Evolutionary conservation across 1,284 basidiomycete genomes (phyloP).

Genomic region (Hypsizygus ulmarius): DNA sequence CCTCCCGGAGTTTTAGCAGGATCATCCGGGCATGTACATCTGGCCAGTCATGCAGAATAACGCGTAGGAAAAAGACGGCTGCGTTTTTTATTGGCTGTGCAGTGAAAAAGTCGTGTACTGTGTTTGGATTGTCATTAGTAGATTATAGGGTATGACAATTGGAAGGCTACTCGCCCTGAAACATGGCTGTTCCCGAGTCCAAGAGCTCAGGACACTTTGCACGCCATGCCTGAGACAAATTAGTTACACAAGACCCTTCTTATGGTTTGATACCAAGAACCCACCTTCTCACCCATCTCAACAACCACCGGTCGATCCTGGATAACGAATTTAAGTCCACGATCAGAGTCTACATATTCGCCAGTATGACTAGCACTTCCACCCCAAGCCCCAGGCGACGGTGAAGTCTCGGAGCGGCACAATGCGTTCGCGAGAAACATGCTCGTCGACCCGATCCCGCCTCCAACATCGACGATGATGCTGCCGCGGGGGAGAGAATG

Average conservation of each 20-base stretch:
- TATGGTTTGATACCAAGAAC: constrained; percentile 12
- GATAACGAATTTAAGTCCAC: constrained; percentile 57
- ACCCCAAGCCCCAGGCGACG: constrained; percentile 14
- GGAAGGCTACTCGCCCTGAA: constrained; percentile 45
- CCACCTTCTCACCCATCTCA: constrained; percentile 53
- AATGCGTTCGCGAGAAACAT: constrained; percentile 64
- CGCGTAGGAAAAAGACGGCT: constrained; percentile 65
- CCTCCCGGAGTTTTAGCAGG: constrained; percentile 48
- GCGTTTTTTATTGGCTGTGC: constrained; percentile 55
- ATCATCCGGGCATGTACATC: constrained; percentile 55
- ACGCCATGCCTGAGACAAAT: constrained; percentile 50
- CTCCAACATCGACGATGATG: constrained; percentile 70
- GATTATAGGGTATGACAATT: background rate
- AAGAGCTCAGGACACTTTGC: constrained; percentile 60
- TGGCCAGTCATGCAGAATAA: constrained; percentile 75
- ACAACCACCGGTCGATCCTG: constrained; percentile 67
- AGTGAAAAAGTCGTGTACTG: constrained; percentile 71
- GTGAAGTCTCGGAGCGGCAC: constrained; percentile 15
- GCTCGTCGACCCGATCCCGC: constrained; percentile 71
- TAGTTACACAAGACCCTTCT: constrained; percentile 1
- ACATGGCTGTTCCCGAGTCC: constrained; percentile 50
- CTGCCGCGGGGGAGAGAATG: constrained; percentile 50
- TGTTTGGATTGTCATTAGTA: constrained; percentile 1
- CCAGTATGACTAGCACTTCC: constrained; percentile 21
- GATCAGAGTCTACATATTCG: constrained; percentile 14